Evolutionary conservation across 225 moss, liverwort and hornwort species (phyloP).

Genomic region (Physcomitrium patens): DNA sequence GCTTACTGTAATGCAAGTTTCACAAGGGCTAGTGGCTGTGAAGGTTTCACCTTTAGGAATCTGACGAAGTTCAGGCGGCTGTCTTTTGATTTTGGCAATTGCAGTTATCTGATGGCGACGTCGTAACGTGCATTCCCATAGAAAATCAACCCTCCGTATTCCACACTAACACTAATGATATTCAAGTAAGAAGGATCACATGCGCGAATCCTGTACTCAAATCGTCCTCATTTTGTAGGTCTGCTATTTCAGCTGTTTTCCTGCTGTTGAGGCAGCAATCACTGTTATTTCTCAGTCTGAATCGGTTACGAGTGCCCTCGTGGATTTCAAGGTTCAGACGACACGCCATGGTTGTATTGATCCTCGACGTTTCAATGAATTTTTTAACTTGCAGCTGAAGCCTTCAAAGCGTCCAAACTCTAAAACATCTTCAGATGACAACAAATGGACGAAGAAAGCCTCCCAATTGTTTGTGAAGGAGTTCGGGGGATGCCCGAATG

Average conservation of each 20-base stretch:
- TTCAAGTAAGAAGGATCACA: constrained; percentile 37
- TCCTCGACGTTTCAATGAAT: background rate
- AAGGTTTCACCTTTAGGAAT: too few species aligned
- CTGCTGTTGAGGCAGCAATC: too few species aligned
- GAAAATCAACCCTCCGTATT: constrained; percentile 43
- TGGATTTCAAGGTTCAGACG: too few species aligned
- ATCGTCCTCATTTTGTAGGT: background rate
- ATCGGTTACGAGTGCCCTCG: too few species aligned
- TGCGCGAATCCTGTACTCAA: background rate
- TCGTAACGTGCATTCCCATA: constrained; percentile 46
- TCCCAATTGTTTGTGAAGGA: constrained; percentile 50
- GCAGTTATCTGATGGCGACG: constrained; percentile 58
- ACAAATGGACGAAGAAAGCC: constrained; percentile 29
- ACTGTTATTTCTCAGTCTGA: too few species aligned
- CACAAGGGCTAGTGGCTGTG: too few species aligned
- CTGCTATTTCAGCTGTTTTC: too few species aligned
- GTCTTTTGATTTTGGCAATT: background rate
- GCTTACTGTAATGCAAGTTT: too few species aligned
- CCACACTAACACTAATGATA: constrained; percentile 20
- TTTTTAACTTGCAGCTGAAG: constrained; percentile 40
- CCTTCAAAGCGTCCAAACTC: constrained; percentile 40
- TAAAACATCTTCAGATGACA: constrained; percentile 20
- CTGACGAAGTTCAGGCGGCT: too few species aligned
- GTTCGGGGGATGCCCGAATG: constrained; percentile 43
- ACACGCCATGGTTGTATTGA: too few species aligned